Evolutionary conservation across 2,329 filamentous ascomycete genomes (phyloP).

Genomic region (Amylocarpus encephaloides): DNA sequence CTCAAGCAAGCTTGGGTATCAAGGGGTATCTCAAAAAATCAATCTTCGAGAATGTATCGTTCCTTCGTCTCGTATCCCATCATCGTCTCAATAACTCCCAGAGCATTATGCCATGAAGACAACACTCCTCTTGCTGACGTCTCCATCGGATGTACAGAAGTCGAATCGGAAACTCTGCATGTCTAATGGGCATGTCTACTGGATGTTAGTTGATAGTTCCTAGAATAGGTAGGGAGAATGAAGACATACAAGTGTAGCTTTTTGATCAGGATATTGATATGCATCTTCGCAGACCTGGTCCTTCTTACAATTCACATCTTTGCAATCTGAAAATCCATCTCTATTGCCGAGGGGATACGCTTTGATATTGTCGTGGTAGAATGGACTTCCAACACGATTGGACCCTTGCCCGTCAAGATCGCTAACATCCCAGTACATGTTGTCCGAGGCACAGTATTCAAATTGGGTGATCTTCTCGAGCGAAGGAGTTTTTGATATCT

Average conservation of each 20-base stretch:
- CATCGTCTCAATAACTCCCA: background rate
- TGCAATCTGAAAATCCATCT: constrained; percentile 2
- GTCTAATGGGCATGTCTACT: background rate
- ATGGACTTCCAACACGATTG: constrained; percentile 3
- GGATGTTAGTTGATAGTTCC: background rate
- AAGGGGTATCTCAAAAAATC: background rate
- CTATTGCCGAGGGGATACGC: constrained; percentile 1
- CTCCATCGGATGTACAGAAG: background rate
- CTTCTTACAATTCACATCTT: background rate
- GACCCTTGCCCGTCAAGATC: constrained; percentile 7
- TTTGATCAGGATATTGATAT: constrained; percentile 6
- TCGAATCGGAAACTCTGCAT: background rate
- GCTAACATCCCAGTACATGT: constrained; percentile 11
- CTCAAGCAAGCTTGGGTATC: background rate
- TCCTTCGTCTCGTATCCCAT: background rate
- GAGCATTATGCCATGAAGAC: background rate
- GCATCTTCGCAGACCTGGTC: constrained; percentile 8
- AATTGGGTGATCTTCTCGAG: constrained; percentile 6
- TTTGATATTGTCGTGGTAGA: constrained; percentile 3
- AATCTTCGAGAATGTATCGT: background rate
- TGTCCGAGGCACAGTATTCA: constrained; percentile 6
- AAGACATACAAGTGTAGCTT: constrained; percentile 3
- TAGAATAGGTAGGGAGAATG: background rate
- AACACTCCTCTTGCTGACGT: background rate
- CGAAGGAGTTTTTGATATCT: too few species aligned